Base-by-base conservation (phyloP, 257 asterid species). In the Hygrophila difformis region DNA sequence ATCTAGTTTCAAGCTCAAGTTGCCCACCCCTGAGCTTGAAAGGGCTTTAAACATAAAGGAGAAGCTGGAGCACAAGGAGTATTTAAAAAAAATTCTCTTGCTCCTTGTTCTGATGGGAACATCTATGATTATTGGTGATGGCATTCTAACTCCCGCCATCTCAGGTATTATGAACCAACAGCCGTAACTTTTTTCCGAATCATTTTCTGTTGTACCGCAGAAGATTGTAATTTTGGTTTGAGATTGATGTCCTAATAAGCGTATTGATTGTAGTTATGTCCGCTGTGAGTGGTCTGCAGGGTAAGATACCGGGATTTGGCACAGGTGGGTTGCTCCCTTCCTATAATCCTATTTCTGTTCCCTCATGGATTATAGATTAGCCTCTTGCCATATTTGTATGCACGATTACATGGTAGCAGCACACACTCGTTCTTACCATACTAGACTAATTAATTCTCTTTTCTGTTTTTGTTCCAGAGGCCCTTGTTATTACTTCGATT, bases 121-220 rank as follows among this genome's bases (percentile, higher is more conserved):
- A 3, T 88, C 95, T 43, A 81, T 88, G 95, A 77, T 88, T 37
- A 84, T 88, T 20, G 97, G 95, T 35, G 97, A 88, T 49, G 95
- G 97, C 55, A 84, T 88, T 66, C 67, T 88, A 49, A 88, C 97
- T 22, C 97, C 97, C 16, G 97, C 97, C 34, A 84, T 88, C 50
- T 84, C 97, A 67, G 97, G 97, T 84, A 29, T 43, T 43, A 43
- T 20, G 31, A 26, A 8, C 8, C 31, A 26, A 26, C 7, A 26
- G 4, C 31, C n/a, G 31, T 26, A 8, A 26, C 31, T 3, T 26
- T 26, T 26, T 8, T 3, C 8, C 4, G 8, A 26, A 3, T 26
- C 31, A 26, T 26, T 26, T 26, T 26, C 4, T 26, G 4, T 26
- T 26, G 8, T 26, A 5, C 4, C 4, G 8, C 7, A 26, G 31